A percentile compares a stretch with the other conserved stretches of the same genome.
These are phyloP conservation scores for Eragrostis tef DNA, from an alignment of 202 grass and related monocot genomes.

Conservation along the genomic window DNA sequence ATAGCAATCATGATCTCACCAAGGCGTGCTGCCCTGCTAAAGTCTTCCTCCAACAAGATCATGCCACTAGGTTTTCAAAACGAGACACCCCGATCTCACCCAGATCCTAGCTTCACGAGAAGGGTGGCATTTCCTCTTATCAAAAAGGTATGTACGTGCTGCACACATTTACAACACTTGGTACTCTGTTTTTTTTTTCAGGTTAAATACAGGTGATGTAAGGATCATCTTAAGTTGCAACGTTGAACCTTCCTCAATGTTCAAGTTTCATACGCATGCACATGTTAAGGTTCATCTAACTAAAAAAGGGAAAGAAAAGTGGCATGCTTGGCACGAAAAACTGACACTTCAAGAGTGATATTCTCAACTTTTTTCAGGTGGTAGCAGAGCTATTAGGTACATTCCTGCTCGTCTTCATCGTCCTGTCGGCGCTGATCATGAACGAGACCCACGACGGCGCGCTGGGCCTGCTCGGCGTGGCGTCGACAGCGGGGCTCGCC, in stretches of 20 bases:
- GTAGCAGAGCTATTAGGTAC: constrained; percentile 55
- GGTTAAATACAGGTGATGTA: neutral
- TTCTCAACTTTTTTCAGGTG: constrained; percentile 23
- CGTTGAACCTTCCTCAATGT: neutral
- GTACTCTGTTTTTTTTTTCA: neutral
- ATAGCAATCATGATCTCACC: neutral
- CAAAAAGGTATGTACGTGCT: constrained; percentile 11
- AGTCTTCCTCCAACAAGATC: constrained; percentile 24
- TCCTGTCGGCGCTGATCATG: constrained; percentile 49
- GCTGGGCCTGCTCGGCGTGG: constrained; percentile 44
- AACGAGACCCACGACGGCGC: constrained; percentile 43
- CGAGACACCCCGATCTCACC: neutral
- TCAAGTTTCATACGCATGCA: neutral
- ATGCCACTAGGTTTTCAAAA: neutral
- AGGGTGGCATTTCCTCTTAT: neutral
- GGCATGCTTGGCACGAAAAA: too few species aligned
- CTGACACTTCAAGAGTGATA: neutral
- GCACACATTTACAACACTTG: neutral
- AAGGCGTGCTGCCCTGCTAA: neutral
- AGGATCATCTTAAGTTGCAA: neutral
- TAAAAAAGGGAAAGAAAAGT: too few species aligned
- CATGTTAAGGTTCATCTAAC: too few species aligned
- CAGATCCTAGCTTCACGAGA: too few species aligned
- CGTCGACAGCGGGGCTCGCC: constrained; percentile 37
- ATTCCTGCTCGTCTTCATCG: constrained; percentile 59